Evolutionary conservation across 2,329 filamentous ascomycete species (phyloP).

Genomic region (Ophiostoma piceae): DNA sequence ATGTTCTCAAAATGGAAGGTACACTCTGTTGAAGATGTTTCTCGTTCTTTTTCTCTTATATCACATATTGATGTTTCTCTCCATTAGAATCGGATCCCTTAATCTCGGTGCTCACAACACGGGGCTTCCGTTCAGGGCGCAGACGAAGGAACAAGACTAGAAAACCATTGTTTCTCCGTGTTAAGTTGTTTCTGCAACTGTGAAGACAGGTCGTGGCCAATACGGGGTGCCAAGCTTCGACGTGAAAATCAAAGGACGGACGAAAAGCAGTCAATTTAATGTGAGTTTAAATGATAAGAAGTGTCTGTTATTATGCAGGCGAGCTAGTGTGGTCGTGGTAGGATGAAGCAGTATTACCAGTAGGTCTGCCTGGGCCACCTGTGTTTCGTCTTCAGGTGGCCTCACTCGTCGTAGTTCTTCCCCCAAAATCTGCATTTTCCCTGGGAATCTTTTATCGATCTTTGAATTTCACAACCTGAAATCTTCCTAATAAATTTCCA

Average conservation of each 20-base stretch:
- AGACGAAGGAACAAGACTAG: neutral
- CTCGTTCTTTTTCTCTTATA: neutral
- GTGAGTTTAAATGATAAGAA: neutral
- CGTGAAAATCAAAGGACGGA: neutral
- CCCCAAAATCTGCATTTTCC: too few species aligned
- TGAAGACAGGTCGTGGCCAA: neutral
- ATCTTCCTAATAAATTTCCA: too few species aligned
- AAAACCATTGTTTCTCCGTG: neutral
- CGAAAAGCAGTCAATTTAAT: neutral
- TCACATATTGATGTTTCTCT: neutral
- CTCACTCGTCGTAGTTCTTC: neutral
- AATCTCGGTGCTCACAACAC: slow-evolving; percentile 5
- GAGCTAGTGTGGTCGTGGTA: neutral
- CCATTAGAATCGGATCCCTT: neutral
- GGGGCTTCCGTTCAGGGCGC: neutral
- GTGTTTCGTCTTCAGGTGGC: neutral
- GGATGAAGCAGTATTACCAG: neutral
- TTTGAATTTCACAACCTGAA: neutral
- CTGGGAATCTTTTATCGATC: neutral
- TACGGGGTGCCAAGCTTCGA: neutral
- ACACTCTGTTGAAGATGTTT: neutral
- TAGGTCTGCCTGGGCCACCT: neutral
- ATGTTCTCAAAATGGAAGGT: neutral
- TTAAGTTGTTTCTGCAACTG: neutral
- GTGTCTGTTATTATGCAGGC: neutral